Base-by-base conservation (phyloP, 1,284 basidiomycete species). In the Cutaneotrichosporon mucoides region DNA sequence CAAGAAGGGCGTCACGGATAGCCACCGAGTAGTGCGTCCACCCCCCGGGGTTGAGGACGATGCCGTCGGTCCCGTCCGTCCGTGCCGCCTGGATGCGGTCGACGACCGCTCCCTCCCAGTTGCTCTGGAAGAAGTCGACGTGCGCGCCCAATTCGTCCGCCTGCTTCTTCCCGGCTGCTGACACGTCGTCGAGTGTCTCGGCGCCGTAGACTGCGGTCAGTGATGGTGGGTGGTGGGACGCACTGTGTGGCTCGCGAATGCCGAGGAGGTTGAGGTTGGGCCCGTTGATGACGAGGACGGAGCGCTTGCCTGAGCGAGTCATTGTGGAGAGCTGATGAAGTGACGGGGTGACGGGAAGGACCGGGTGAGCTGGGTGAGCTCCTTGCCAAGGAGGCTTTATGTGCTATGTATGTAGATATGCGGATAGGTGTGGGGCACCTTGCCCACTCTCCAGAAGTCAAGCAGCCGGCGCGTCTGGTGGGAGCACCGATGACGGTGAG, bases 181-280 rank as follows among this genome's bases (percentile, higher is more conserved):
- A 62, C 7, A 70, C 66, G 52, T 76, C 75, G n/a, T 63, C 6
- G 33, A 48, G 46, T 33, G 46, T 48, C 75, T 77, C 24, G 67
- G 55, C 55, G 36, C 76, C 76, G 63, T 78, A 78, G 60, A 72
- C 64, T 68, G 33, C 2, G 11, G 43, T 48, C 34, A 48, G 46
- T 5, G 10, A 24, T 10, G 46, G 33, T 5, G 11, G 45, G 13
- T 38, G 11, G n/a, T 24, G 15, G n/a, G 35, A 8, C 44, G 24
- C 46, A 36, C 40, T 33, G 4, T 24, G 34, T 3, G 46, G 76
- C 63, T 78, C 76, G 11, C 76, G 56, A 12, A 68, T 73, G 8
- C 76, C 76, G 11, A 78, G 64, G 5, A 77, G 62, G 62, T 77
- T 77, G 16, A 78, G 64, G 51, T 77, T 78, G 11, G 76, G 76